Conservation (phyloP, 2,329 filamentous ascomycete species). For the Cytospora paraplurivora region DNA sequence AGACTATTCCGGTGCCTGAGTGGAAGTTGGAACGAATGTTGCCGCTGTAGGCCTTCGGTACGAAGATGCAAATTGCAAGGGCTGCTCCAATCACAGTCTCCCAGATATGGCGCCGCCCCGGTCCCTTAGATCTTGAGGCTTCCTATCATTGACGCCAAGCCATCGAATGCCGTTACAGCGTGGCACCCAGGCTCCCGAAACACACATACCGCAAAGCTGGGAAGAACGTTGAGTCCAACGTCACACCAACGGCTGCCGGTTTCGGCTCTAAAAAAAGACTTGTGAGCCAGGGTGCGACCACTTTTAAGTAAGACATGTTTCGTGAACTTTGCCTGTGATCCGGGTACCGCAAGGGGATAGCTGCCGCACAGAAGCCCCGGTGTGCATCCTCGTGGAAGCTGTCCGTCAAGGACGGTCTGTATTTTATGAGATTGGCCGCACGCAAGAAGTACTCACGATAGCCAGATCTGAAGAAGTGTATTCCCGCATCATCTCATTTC, state of each 20-base stretch:
- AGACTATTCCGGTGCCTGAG: not conserved
- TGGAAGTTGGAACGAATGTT: not conserved
- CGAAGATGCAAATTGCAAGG: too few species aligned
- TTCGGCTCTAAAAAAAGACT: not conserved
- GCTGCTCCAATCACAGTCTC: not conserved
- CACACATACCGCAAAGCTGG: slow-evolving; percentile 8
- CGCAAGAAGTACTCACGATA: not conserved
- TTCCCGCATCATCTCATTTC: slow-evolving; percentile 1
- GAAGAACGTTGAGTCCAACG: not conserved
- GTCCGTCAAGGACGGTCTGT: not conserved
- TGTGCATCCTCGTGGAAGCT: not conserved
- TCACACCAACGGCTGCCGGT: slow-evolving; percentile 10
- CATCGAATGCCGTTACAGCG: slow-evolving; percentile 1
- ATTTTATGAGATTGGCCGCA: not conserved
- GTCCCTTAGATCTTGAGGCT: not conserved
- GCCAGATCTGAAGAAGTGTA: not conserved
- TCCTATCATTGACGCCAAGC: not conserved
- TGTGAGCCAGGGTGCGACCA: not conserved
- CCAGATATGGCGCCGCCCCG: not conserved
- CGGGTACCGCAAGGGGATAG: not conserved
- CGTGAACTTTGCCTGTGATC: not conserved
- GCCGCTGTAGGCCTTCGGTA: not conserved
- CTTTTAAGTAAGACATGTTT: not conserved
- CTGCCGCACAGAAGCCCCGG: not conserved
- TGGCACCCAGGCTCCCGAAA: slow-evolving; percentile 3